Evolutionary conservation across 2,329 filamentous ascomycete genomes (phyloP), one percentile per base, ranked within the genome.

Genomic region (Fusarium albosuccineum): DNA sequence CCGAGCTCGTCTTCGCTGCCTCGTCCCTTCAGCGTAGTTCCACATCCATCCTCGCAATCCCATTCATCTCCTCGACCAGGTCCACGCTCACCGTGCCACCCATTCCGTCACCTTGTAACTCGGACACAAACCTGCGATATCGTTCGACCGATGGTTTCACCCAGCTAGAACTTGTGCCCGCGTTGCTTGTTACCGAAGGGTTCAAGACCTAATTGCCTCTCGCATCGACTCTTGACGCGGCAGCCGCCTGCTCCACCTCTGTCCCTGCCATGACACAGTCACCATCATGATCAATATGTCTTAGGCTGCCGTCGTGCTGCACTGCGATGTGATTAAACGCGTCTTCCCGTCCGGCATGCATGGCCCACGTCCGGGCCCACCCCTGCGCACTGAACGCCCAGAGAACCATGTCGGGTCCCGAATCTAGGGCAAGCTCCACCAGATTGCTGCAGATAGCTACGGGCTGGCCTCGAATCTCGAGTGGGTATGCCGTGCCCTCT

Each of bases 41-140:
- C 67, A 81, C 70, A 58, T 81, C 77, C 48, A 82, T 72, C 64
- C 78, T 75, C 30, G 76, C 73, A 56, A 81, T 75, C 10, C 77
- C 77, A n/a, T 70, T 74, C 22, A 77, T 53, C 51, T 79, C 75
- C 61, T 79, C 78, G 13, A 79, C 74, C 40, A 79, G 57, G 60
- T 77, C 76, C 52, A 74, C 62, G 37, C 67, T 72, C 29, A 74
- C 57, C 13, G 62, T 73, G 29, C 70, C 69, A 37, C 66, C 73
- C 63, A 65, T 66, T 39, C 64, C 61, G 8, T 61, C 58, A 49
- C 49, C 61, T 49, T 57, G 52, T 50, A 62, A 64, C 33, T 61
- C 70, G 34, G 59, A 57, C 50, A 62, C 48, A 16, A 66, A 52
- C 46, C 54, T 59, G 49, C 58, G 51, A 42, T 67, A 65, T 60